Conservation (phyloP, 352 stramenopile genomes). For the Phytophthora sansomeana region DNA sequence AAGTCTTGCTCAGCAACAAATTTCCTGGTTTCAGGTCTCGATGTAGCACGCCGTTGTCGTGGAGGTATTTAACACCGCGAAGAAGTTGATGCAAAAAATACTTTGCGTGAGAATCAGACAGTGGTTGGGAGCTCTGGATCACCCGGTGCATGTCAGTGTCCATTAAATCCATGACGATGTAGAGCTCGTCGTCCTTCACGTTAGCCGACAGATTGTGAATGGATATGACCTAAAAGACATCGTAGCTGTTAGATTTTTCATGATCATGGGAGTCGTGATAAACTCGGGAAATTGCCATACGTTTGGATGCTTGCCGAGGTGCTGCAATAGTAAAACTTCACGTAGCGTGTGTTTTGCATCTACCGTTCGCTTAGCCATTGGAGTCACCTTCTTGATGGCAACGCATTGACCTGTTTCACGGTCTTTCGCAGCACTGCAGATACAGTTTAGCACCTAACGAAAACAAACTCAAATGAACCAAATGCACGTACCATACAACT, state of each 20-base stretch:
- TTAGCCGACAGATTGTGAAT: constrained; percentile 88
- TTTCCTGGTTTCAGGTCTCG: constrained; percentile 89
- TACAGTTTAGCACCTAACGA: background rate
- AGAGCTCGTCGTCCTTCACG: constrained; percentile 93
- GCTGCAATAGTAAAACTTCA: constrained; percentile 89
- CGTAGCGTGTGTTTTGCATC: constrained; percentile 91
- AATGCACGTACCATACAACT: constrained; percentile 80
- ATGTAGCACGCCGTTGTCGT: constrained; percentile 82
- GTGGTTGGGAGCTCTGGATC: constrained; percentile 81
- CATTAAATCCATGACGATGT: constrained; percentile 96
- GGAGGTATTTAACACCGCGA: constrained; percentile 81
- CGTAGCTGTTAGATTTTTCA: background rate
- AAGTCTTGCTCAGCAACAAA: constrained; percentile 79
- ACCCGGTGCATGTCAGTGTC: constrained; percentile 94
- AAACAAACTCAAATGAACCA: background rate
- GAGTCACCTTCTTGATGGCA: constrained; percentile 93
- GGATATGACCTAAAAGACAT: constrained; percentile 71
- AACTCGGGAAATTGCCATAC: constrained; percentile 30
- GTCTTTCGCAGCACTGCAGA: constrained; percentile 76
- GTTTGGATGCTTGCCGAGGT: constrained; percentile 89
- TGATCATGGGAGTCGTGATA: background rate
- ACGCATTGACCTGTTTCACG: constrained; percentile 74
- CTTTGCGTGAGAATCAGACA: constrained; percentile 81
- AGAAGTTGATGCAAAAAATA: constrained; percentile 95
- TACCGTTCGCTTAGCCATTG: constrained; percentile 83